Conservation (phyloP, 345 rosid species). For the Populus davidiana region DNA sequence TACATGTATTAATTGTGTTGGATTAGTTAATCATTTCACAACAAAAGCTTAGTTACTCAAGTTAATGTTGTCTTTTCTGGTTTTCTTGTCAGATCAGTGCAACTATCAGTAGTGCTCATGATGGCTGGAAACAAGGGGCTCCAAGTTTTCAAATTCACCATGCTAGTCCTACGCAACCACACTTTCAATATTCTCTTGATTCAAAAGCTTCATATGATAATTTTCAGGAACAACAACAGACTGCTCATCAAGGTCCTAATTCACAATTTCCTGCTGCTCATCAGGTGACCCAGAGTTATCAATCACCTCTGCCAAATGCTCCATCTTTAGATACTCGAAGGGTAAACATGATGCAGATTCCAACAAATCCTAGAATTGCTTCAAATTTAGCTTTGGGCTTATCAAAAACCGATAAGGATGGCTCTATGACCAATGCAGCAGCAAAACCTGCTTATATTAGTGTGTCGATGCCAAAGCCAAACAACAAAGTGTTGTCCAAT, state of each 20-base stretch:
- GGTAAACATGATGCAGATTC: slow-evolving; percentile 85
- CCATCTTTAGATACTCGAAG: slow-evolving; percentile 56
- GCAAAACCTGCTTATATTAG: slow-evolving; percentile 84
- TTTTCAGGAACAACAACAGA: slow-evolving; percentile 67
- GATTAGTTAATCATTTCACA: not conserved
- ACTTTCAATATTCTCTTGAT: slow-evolving; percentile 59
- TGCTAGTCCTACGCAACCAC: slow-evolving; percentile 53
- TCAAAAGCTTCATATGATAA: slow-evolving; percentile 56
- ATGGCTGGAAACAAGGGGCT: slow-evolving; percentile 64
- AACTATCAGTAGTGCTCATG: slow-evolving; percentile 53
- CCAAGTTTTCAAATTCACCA: slow-evolving; percentile 58
- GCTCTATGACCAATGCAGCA: slow-evolving; percentile 34
- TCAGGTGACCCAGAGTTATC: slow-evolving; percentile 56
- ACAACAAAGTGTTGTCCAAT: slow-evolving; percentile 40
- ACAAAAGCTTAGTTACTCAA: slow-evolving; percentile 7
- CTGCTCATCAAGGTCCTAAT: slow-evolving; percentile 56
- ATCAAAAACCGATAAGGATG: slow-evolving; percentile 64
- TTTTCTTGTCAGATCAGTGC: slow-evolving; percentile 57
- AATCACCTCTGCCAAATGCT: slow-evolving; percentile 42
- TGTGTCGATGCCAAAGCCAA: slow-evolving; percentile 64
- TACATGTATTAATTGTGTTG: not conserved
- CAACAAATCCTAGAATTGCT: slow-evolving; percentile 96
- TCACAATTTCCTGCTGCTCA: slow-evolving; percentile 51
- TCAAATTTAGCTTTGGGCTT: slow-evolving; percentile 76
- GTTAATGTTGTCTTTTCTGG: slow-evolving; percentile 19